Evolutionary conservation across 1,139 yeast genomes (phyloP).

Genomic region (Blastobotrys niveus): DNA sequence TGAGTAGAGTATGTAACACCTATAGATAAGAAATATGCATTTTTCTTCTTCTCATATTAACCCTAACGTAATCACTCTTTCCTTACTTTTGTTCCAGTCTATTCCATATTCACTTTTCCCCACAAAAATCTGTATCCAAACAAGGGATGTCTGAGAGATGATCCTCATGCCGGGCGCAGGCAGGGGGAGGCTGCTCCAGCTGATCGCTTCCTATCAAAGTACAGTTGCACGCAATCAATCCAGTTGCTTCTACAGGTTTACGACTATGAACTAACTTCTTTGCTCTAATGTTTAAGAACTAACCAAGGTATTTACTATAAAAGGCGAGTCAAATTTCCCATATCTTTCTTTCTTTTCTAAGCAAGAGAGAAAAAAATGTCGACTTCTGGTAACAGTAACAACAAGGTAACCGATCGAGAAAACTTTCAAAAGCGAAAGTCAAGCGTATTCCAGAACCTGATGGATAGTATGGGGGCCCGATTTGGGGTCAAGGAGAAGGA

Average conservation of each 20-base stretch:
- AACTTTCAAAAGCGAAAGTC: conserved; percentile 4
- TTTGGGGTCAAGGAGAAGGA: conserved; percentile 1
- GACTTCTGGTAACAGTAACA: neutral
- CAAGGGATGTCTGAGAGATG: too few species aligned
- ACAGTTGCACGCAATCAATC: too few species aligned
- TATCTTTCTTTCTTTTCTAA: neutral
- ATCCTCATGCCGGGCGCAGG: neutral
- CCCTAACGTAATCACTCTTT: too few species aligned
- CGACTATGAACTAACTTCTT: neutral
- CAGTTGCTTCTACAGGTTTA: neutral
- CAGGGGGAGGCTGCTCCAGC: neutral
- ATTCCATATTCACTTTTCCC: too few species aligned
- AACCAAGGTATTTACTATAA: neutral
- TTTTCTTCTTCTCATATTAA: too few species aligned
- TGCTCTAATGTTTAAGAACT: neutral
- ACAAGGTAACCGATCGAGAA: neutral
- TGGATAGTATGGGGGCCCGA: neutral
- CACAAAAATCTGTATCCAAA: too few species aligned
- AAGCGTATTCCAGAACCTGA: neutral
- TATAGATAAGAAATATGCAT: neutral
- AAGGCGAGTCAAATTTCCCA: neutral
- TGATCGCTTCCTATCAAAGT: too few species aligned
- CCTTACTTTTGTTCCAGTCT: too few species aligned
- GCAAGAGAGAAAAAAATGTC: conserved; percentile 1
- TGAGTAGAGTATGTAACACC: conserved; percentile 4